Evolutionary conservation across 1,139 yeast genomes (phyloP), one percentile per base, ranked within the genome.

Genomic region (Tardiomyces digboiensis): DNA sequence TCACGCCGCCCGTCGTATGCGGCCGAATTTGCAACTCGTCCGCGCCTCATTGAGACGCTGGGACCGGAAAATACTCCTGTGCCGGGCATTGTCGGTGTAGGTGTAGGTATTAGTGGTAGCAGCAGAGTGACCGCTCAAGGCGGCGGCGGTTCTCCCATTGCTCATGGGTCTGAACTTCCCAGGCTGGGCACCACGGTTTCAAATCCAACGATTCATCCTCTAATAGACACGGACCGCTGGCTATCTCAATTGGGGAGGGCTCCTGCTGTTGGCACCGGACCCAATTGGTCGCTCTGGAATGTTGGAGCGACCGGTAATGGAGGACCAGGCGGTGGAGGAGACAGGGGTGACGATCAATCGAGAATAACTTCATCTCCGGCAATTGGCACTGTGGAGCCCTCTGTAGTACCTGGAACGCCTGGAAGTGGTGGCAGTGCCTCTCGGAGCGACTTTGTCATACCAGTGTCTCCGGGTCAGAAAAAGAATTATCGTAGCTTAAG

Each of bases 1-100:
- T 58, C 64, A 3, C 49, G 64, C 38, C 48, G 64, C 14, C 64
- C 64, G 3, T 58, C 63, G 16, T 60, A 54, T 45, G 60, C 64
- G 21, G 64, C 64, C 2, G 64, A 60, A 46, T 58, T 60, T 42
- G 50, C 66, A 47, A 39, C 66, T 12, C 49, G 63, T 2, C 60
- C 60, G 10, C 44, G 60, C 19, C 19, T 33, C 12, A 16, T 16
- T 7, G 37, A 33, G 33, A 13, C 33, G 33, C 33, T 26, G 5
- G 33, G 33, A 4, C 33, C 26, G 7, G 26, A 12, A 12, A 7
- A 22, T 7, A 12, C 26, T 22, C 10, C 26, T 7, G 26, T 7
- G 26, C 26, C 12, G 26, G 26, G 26, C 7, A 22, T 22, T 26
- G 33, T n/a, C 10, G 10, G 33, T 8, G 33, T n/a, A 3, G 33